Evolutionary conservation across 345 rosid species (phyloP).

Genomic region (Leavenworthia alabamica): DNA sequence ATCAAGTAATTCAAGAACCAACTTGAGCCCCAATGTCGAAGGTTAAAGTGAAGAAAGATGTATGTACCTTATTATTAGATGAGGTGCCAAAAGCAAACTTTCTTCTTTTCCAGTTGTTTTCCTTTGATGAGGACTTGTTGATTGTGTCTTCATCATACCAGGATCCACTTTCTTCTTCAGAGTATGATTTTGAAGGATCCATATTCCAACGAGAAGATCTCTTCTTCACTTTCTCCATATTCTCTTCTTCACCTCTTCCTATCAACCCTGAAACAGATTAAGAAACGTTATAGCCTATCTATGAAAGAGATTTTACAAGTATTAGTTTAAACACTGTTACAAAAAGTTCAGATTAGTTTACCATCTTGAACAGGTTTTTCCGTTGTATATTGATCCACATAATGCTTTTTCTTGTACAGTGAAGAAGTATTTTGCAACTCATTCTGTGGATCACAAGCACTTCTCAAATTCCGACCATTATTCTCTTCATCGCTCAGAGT

Average conservation of each 20-base stretch:
- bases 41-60: background rate
- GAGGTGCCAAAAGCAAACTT: slow-evolving; percentile 36
- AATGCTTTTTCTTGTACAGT: slow-evolving; percentile 37
- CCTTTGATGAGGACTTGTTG: slow-evolving; percentile 34
- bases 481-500: slow-evolving; percentile 60
- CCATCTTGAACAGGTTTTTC: slow-evolving; percentile 42
- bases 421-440: slow-evolving; percentile 37
- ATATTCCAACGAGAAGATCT: slow-evolving; percentile 42
- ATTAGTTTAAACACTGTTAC: background rate
- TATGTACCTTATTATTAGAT: slow-evolving; percentile 47
- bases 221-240: slow-evolving; percentile 25
- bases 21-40: background rate
- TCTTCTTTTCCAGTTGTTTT: slow-evolving; percentile 46
- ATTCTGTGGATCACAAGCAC: slow-evolving; percentile 27
- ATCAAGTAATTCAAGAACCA: background rate
- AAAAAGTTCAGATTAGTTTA: slow-evolving; percentile 1
- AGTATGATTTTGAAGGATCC: slow-evolving; percentile 28
- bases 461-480: slow-evolving; percentile 25
- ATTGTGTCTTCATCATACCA: slow-evolving; percentile 27
- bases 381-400: slow-evolving; percentile 26
- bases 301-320: background rate
- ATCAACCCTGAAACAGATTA: slow-evolving; percentile 25
- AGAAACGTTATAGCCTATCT: background rate
- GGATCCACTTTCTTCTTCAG: slow-evolving; percentile 40
- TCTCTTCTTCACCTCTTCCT: slow-evolving; percentile 27